Conservation (phyloP, 2,329 filamentous ascomycete species). For the Neonectria neomacrospora region DNA sequence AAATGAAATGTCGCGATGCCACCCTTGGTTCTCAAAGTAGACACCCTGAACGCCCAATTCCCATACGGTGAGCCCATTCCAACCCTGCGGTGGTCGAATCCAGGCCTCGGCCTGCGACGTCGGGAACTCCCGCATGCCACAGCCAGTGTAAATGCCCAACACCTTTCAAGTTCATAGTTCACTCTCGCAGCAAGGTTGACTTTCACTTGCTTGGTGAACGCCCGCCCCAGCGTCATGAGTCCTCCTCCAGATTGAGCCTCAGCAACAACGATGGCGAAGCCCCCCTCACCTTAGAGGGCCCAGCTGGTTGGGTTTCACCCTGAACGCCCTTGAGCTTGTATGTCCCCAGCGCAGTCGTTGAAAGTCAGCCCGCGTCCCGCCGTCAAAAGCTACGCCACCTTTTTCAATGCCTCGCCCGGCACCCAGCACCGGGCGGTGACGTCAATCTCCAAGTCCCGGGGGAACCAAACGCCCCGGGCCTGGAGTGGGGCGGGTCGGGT, state of each 20-base stretch:
- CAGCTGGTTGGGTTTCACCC: neutral
- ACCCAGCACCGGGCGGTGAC: slow-evolving; percentile 75
- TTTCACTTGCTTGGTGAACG: neutral
- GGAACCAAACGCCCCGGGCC: slow-evolving; percentile 72
- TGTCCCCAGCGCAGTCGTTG: slow-evolving; percentile 57
- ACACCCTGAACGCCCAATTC: neutral
- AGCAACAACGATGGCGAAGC: neutral
- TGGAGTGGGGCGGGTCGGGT: slow-evolving; percentile 84
- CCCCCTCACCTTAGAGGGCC: too few species aligned
- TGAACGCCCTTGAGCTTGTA: neutral
- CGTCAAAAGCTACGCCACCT: slow-evolving; percentile 70
- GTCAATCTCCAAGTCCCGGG: slow-evolving; percentile 84
- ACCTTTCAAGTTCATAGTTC: neutral
- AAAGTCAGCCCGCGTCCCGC: slow-evolving; percentile 66
- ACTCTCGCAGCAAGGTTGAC: neutral
- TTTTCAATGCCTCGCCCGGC: slow-evolving; percentile 48
- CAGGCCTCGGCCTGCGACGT: neutral
- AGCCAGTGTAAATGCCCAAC: neutral
- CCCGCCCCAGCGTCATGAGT: neutral
- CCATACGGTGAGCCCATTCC: neutral
- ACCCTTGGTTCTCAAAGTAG: neutral
- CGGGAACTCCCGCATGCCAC: neutral
- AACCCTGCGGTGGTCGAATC: neutral
- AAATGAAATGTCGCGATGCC: neutral
- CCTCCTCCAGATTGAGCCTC: slow-evolving; percentile 7